Conservation (phyloP, 2,329 filamentous ascomycete species). For the Tolypocladium tundrense region DNA sequence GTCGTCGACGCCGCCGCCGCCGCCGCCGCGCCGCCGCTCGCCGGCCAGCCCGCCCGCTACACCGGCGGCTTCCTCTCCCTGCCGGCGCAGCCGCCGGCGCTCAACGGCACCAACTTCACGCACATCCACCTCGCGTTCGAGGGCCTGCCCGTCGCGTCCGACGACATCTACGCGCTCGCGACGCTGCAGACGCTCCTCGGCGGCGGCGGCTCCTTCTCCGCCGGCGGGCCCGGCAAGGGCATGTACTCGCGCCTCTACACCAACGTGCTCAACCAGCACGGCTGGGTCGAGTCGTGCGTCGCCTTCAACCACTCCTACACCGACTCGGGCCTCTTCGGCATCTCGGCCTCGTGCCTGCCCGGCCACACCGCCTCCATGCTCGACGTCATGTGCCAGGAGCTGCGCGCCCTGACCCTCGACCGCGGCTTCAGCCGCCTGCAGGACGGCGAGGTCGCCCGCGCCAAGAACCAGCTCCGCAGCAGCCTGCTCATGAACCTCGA, state of each 20-base stretch:
- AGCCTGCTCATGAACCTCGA: conserved; percentile 95
- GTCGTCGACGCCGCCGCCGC: no score
- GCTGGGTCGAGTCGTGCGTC: conserved; percentile 92
- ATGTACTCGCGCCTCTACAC: conserved; percentile 99
- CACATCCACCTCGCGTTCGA: conserved; percentile 96
- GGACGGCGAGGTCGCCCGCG: conserved; percentile 70
- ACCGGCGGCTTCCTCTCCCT: conserved; percentile 89
- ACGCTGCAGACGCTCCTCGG: conserved; percentile 93
- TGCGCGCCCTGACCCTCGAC: conserved; percentile 67
- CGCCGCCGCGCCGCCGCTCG: conserved; percentile 25
- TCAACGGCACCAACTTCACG: conserved; percentile 69
- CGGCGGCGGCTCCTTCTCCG: conserved; percentile 91
- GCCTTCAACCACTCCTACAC: conserved; percentile 98
- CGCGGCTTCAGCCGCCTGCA: conserved; percentile 64
- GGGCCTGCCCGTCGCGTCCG: conserved; percentile 77
- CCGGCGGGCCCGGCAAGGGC: conserved; percentile 92
- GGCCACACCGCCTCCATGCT: conserved; percentile 73
- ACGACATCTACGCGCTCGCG: conserved; percentile 92
- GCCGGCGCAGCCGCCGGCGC: conserved; percentile 69
- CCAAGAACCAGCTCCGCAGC: conserved; percentile 92
- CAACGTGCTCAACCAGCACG: conserved; percentile 93
- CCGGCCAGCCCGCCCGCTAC: conserved; percentile 64
- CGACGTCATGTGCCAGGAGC: conserved; percentile 88
- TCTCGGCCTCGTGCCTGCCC: conserved; percentile 76
- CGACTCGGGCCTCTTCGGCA: conserved; percentile 90